Evolutionary conservation across 2,329 filamentous ascomycete species (phyloP), one percentile per base, ranked within the genome.

Genomic region (Apiospora arundinis): DNA sequence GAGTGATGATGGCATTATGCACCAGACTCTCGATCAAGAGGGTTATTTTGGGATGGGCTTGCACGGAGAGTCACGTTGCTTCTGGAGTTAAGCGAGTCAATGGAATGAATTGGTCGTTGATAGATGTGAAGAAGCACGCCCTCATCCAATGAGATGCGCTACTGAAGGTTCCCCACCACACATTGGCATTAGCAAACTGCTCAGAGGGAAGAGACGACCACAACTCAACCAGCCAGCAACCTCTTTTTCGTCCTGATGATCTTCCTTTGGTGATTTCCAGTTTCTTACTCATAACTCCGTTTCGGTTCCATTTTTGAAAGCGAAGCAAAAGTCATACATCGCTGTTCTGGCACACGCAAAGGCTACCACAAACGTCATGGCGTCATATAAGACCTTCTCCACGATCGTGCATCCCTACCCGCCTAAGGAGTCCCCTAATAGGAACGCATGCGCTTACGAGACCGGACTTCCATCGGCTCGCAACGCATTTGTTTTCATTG

Each of bases 401-500:
- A 82, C 84, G n/a, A 81, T 79, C 7, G 85, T 84, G 18, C 86
- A 88, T 72, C 83, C 82, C 0, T 87, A 85, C 73, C 76, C 80
- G 28, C 21, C 40, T n/a, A 63, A 63, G 56, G 49, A 18, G 28
- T 85, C 85, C 6, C 79, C 82, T 5, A 82, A 80, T 18, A 74
- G 80, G 9, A 77, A 81, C 67, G 81, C 83, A 8, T 83, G 81
- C 71, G 86, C 86, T 44, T 88, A 88, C 74, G 86, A 88, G 75
- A 76, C 82, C 23, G 85, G 86, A 32, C 77, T 79, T 21, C 56
- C 75, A 14, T 76, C 80, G 52, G 80, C 83, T 71, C 82, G 79
- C 68, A 90, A 93, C 80, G 90, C 90, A 3, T 80, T 94, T 70
- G 80, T 94, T 72, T 92, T 92, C 82, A 86, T 94, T 73, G 92